Conservation (phyloP, 768 basidiomycete species). For the Gloeopeniophorella convolvens region DNA sequence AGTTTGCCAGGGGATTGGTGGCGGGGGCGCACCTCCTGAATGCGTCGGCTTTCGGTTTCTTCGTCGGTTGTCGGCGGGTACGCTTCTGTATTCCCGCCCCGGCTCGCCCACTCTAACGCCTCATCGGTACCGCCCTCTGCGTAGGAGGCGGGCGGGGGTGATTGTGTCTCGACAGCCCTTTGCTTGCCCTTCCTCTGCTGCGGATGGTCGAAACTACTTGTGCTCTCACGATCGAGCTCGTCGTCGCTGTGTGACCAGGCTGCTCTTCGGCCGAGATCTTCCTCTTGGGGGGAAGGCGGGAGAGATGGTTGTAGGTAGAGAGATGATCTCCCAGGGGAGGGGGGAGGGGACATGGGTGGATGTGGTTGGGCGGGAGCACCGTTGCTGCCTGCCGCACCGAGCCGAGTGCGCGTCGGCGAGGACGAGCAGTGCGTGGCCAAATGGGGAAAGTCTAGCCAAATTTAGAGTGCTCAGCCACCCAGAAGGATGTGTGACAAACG, state of each 20-base stretch:
- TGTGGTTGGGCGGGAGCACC: not conserved
- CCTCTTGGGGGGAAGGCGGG: conserved; percentile 11
- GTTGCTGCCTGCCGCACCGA: too few species aligned
- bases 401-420: too few species aligned
- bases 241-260: conserved; percentile 7
- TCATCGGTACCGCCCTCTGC: conserved; percentile 8
- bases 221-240: not conserved
- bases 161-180: not conserved
- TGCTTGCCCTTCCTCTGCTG: conserved; percentile 17
- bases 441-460: not conserved
- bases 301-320: not conserved
- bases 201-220: not conserved
- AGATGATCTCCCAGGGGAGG: conserved; percentile 2
- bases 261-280: conserved; percentile 14
- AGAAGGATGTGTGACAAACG: too few species aligned
- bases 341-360: conserved; percentile 5
- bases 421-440: not conserved
- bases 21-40: conserved; percentile 56
- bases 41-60: conserved; percentile 56
- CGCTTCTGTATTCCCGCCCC: conserved; percentile 15
- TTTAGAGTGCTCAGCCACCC: not conserved
- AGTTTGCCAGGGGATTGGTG: not conserved
- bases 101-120: not conserved
- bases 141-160: not conserved
- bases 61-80: conserved; percentile 70